phyloP scores from a whole-genome alignment of 495 filamentous ascomycete species.

The Tetracladium setigerum region DNA sequence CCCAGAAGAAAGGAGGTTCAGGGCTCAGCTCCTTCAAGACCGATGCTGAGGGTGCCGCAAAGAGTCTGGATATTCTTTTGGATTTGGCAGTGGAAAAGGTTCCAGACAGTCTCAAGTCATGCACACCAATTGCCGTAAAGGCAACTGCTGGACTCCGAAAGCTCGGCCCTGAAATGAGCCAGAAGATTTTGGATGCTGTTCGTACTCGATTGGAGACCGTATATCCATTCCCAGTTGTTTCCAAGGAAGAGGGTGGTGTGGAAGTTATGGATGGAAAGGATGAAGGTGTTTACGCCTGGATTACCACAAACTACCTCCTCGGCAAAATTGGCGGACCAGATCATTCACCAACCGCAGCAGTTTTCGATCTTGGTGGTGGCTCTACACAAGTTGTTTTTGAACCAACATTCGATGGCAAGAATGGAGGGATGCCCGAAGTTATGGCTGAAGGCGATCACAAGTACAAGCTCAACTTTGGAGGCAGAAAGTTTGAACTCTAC shows the following conservation, averaged over 20 bases:
- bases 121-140: constrained; percentile 90
- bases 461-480: constrained; percentile 85
- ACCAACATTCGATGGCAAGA: constrained; percentile 73
- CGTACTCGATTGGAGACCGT: constrained; percentile 73
- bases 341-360: constrained; percentile 79
- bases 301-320: constrained; percentile 95
- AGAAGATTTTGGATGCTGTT: constrained; percentile 80
- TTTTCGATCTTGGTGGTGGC: constrained; percentile 94
- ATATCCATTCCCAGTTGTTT: constrained; percentile 92
- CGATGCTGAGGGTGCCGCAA: constrained; percentile 80
- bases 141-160: constrained; percentile 89
- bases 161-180: constrained; percentile 72
- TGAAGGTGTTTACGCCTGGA: constrained; percentile 98
- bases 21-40: constrained; percentile 80
- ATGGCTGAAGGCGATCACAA: constrained; percentile 91
- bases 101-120: constrained; percentile 77
- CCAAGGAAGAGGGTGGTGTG: constrained; percentile 74
- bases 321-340: constrained; percentile 95
- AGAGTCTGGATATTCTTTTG: constrained; percentile 81
- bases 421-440: constrained; percentile 81
- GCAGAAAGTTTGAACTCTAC: constrained; percentile 87
- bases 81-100: constrained; percentile 75
- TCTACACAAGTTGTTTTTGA: constrained; percentile 98
- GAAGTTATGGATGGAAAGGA: constrained; percentile 94
- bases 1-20: constrained; percentile 65